phyloP scores from a whole-genome alignment of 2,329 filamentous ascomycete species.

The Alternaria metachromatica region DNA sequence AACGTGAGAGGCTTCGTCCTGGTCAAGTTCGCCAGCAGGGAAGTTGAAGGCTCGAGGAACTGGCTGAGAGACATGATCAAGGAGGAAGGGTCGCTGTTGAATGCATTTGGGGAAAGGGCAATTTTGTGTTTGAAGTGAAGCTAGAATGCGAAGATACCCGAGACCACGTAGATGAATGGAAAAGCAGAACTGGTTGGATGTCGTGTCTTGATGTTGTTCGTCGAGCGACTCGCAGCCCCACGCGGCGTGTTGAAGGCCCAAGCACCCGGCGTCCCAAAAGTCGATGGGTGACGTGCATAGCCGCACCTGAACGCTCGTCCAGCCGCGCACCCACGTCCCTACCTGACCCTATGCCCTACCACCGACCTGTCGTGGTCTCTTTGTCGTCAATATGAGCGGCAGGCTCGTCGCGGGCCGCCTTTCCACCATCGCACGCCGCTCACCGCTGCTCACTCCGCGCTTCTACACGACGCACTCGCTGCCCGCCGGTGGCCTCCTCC shows the following conservation, averaged over 20 bases:
- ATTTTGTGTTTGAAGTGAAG: slow-evolving; percentile 67
- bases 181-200: neutral
- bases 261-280: slow-evolving; percentile 12
- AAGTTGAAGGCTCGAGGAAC: slow-evolving; percentile 78
- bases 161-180: neutral
- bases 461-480: slow-evolving; percentile 48
- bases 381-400: slow-evolving; percentile 65
- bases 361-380: slow-evolving; percentile 11
- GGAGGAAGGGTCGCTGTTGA: slow-evolving; percentile 73
- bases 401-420: slow-evolving; percentile 78
- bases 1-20: slow-evolving; percentile 72
- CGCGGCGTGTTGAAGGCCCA: slow-evolving; percentile 14
- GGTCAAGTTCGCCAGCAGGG: slow-evolving; percentile 86
- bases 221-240: slow-evolving; percentile 6
- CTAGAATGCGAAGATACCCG: neutral
- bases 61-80: slow-evolving; percentile 81
- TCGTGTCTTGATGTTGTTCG: neutral
- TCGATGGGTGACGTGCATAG: slow-evolving; percentile 26
- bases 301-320: slow-evolving; percentile 9
- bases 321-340: slow-evolving; percentile 5
- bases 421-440: slow-evolving; percentile 69
- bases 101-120: slow-evolving; percentile 79
- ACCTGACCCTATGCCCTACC: slow-evolving; percentile 25
- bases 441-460: slow-evolving; percentile 65
- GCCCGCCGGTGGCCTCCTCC: slow-evolving; percentile 48